Evolutionary conservation across 2,329 filamentous ascomycete species (phyloP).

Genomic region (Cryphonectria naterciae): DNA sequence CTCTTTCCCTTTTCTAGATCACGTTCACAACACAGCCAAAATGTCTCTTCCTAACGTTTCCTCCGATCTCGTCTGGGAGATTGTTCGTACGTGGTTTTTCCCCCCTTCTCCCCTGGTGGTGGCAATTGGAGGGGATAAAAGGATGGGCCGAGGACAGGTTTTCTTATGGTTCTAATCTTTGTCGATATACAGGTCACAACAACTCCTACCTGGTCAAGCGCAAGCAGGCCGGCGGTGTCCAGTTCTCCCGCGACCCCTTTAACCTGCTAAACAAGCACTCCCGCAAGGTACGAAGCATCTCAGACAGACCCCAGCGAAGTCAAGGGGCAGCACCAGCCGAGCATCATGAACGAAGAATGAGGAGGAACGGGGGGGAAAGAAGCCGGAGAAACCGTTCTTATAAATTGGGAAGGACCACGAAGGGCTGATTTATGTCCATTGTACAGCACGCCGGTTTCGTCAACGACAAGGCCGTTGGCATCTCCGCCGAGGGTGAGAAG

Average conservation of each 20-base stretch:
- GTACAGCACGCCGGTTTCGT: constrained; percentile 84
- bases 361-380: background rate
- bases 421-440: constrained; percentile 40
- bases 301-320: background rate
- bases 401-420: background rate
- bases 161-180: constrained; percentile 18
- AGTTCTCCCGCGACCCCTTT: constrained; percentile 92
- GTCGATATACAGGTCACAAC: constrained; percentile 67
- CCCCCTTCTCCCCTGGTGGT: constrained; percentile 5
- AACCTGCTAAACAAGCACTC: constrained; percentile 92
- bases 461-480: constrained; percentile 90
- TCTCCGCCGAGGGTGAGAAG: constrained; percentile 76
- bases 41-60: constrained; percentile 76
- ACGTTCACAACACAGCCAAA: constrained; percentile 45
- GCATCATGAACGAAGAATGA: background rate
- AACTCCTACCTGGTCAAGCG: constrained; percentile 94
- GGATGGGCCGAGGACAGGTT: background rate
- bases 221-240: constrained; percentile 74
- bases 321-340: background rate
- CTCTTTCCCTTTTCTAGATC: background rate
- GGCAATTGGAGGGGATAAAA: constrained; percentile 7
- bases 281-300: constrained; percentile 73
- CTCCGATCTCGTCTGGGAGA: constrained; percentile 90
- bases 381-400: background rate
- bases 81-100: constrained; percentile 75